A percentile compares a stretch with the other conserved stretches of the same genome.
Conservation (phyloP, 2,329 filamentous ascomycete species). For the Thermochaetoides dissita region DNA sequence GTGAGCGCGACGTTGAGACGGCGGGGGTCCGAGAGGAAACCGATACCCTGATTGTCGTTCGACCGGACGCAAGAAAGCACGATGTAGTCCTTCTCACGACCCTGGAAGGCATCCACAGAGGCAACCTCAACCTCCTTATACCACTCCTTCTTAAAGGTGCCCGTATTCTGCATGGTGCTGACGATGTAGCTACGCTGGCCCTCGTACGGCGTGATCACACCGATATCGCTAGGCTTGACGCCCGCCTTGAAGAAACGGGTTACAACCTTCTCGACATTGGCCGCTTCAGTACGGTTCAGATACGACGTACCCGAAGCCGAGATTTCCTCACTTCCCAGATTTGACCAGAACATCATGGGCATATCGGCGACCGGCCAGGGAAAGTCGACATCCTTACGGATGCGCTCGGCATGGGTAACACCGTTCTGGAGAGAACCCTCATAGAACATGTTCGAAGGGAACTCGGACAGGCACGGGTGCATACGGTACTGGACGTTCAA, state of each 20-base stretch:
- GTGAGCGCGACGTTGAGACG: constrained; percentile 95
- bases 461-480: constrained; percentile 94
- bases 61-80: constrained; percentile 94
- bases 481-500: constrained; percentile 97
- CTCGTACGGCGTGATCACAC: constrained; percentile 97
- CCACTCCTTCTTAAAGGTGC: constrained; percentile 93
- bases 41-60: constrained; percentile 97
- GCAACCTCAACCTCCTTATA: constrained; percentile 99
- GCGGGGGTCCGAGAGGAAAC: constrained; percentile 93
- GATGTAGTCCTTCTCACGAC: constrained; percentile 97
- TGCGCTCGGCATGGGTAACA: constrained; percentile 74
- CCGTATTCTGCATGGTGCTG: constrained; percentile 96
- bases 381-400: constrained; percentile 90
- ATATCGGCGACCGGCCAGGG: constrained; percentile 89
- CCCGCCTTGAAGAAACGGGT: constrained; percentile 98
- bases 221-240: constrained; percentile 84
- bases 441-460: constrained; percentile 99
- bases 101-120: constrained; percentile 96
- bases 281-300: constrained; percentile 90
- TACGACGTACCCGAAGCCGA: constrained; percentile 96
- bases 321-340: constrained; percentile 93
- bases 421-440: constrained; percentile 95
- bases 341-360: constrained; percentile 99
- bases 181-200: constrained; percentile 97
- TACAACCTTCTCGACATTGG: constrained; percentile 96